These are phyloP conservation scores for Mimosa pudica DNA, from an alignment of 306 rosid genomes.

Conservation along the genomic window DNA sequence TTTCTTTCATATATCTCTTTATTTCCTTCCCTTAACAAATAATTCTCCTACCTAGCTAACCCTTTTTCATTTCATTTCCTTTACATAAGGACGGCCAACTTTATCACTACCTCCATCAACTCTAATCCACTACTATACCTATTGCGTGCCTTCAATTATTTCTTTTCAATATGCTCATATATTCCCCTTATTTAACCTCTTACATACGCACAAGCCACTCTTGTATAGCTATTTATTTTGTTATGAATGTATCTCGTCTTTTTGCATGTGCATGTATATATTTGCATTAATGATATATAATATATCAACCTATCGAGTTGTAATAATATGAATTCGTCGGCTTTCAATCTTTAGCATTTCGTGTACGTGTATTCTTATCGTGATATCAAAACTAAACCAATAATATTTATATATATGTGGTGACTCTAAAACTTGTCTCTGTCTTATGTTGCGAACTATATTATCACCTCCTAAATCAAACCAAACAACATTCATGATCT, in stretches of 20 bases:
- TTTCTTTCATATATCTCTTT: neutral
- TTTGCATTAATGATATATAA: too few relatives aligned
- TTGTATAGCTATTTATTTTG: neutral
- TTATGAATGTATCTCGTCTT: neutral
- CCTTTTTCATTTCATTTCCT: neutral
- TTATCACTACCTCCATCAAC: neutral
- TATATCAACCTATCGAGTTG: neutral
- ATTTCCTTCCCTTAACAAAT: constrained; percentile 13
- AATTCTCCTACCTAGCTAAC: neutral
- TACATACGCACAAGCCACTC: too few relatives aligned
- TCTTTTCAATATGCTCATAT: neutral
- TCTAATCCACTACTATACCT: constrained; percentile 39
- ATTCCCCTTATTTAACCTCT: neutral
- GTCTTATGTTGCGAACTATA: constrained; percentile 20
- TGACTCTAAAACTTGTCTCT: constrained; percentile 16
- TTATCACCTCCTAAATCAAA: constrained; percentile 29
- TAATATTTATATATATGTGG: neutral
- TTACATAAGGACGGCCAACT: constrained; percentile 2
- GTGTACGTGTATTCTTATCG: neutral
- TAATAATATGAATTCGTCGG: neutral
- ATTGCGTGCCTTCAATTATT: neutral
- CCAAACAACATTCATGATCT: constrained; percentile 31
- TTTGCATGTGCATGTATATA: neutral
- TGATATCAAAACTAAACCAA: constrained; percentile 1
- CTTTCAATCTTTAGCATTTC: neutral